Evolutionary conservation across 83 land plant species (phyloP).

Genomic region (Diphasiastrum complanatum): DNA sequence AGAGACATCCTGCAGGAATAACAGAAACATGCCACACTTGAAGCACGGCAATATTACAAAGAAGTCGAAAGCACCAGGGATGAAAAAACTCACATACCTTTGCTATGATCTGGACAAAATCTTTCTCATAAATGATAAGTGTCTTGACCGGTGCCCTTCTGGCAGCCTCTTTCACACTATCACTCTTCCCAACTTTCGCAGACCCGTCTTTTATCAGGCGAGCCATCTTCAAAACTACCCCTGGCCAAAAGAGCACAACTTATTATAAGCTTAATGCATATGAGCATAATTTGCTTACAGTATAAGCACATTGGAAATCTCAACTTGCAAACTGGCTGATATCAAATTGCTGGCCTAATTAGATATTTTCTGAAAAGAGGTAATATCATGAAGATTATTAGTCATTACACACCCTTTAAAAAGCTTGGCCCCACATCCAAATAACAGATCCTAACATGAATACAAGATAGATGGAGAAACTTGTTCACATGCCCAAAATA

Average conservation of each 20-base stretch:
- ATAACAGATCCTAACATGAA: background rate
- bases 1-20: constrained; percentile 42
- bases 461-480: background rate
- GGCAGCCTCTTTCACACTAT: constrained; percentile 37
- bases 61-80: background rate
- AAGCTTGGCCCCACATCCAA: no score
- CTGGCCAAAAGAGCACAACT: constrained; percentile 30
- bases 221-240: constrained; percentile 79
- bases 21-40: background rate
- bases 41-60: background rate
- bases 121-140: constrained; percentile 47
- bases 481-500: background rate
- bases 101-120: constrained; percentile 84
- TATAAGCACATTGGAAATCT: no score
- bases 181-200: constrained; percentile 28
- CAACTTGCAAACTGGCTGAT: no score
- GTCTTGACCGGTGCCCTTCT: constrained; percentile 42
- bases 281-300: no score
- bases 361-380: no score
- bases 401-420: no score
- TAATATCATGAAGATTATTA: no score
- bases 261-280: background rate
- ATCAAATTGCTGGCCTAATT: no score
- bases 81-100: constrained; percentile 39
- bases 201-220: constrained; percentile 48